Base-by-base conservation (phyloP, 257 asterid species). In the Linaria vulgaris region DNA sequence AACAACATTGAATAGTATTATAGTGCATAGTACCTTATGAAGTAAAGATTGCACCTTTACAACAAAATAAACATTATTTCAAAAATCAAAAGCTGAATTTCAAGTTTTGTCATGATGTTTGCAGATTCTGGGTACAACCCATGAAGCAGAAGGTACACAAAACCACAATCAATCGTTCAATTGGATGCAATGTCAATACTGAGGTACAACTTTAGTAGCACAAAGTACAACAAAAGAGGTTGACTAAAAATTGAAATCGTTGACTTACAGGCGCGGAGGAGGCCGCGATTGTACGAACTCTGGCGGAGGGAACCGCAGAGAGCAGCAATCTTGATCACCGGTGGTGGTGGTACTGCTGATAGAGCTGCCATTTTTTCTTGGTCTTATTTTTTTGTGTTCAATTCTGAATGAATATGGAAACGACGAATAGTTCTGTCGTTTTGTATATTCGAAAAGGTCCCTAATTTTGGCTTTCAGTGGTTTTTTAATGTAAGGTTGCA, bases 261-360 rank as follows among this genome's bases (percentile, higher is more conserved):
- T 34, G 1, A 34, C n/a, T 37, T 78, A 84, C 95, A 91, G 9
- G 89, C 77, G 15, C 87, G 84, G 72, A 86, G 68, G 69, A 86
- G 89, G 39, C 85, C 85, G 59, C 71, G 80, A 59, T 86, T 69
- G 70, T 66, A 74, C 70, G 95, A 86, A 67, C 66, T 84, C 69
- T 76, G 76, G 69, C 91, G 91, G 24, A 86, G 84, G 48, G 95
- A 84, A 63, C 91, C 91, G 24, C 85, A 79, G 69, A 83, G 74
- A n/a, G 91, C 91, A 13, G 66, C 88, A 11, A 86, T 76, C 63
- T 80, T 82, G 72, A 86, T 58, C 7, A 70, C 58, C 13, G 90
- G 78, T 48, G 76, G 14, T 19, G 69, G 23, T 24, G 49, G 15
- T 15, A 51, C 43, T 21, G 65, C 69, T 34, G 6, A 2, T 30